Evolutionary conservation across 164 flowering plant genomes (phyloP), one percentile per base, ranked within the genome.

Genomic region (Protea cynaroides): DNA sequence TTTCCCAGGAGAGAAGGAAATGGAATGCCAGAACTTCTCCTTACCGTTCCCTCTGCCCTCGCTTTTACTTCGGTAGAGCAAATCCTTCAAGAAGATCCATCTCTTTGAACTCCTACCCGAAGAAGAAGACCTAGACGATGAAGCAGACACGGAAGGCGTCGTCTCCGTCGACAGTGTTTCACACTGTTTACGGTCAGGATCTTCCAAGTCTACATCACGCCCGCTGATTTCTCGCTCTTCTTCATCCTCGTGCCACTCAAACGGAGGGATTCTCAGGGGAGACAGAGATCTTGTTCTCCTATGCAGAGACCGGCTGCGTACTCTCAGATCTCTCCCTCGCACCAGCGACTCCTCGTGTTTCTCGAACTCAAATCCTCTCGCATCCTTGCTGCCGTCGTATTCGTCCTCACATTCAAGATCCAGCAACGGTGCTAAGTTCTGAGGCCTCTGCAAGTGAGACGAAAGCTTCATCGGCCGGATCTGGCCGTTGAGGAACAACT

Each of bases 401-500:
- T 78, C 75, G 1, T 62, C 83, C 57, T 76, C 83, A 12, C 3
- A 69, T 11, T 80, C 86, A 8, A 79, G 80, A 84, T 83, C 85
- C 29, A 82, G 3, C 49, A 82, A 64, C 24, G 89, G 84, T 40
- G 83, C 75, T 43, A 83, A 55, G 23, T 61, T 25, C 72, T 86
- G 87, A 25, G 92, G 87, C 56, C 78, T 66, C 74, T 80, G 82
- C 34, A 85, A 51, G 67, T 85, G 88, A 34, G 85, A 74, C 8
- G 89, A 80, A 0, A 87, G 79, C 73, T 80, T 82, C 91, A 84
- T 82, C 36, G 95, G 86, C 57, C 88, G 83, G 78, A 88, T 88
- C 86, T 88, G 80, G 18, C 94, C 94, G 71, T 88, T 88, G 29
- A 78, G 66, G 65, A 88, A 88, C 53, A 88, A 68, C 78, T 88